Evolutionary conservation across 257 asterid genomes (phyloP).

Genomic region (Nicotiana otophora): DNA sequence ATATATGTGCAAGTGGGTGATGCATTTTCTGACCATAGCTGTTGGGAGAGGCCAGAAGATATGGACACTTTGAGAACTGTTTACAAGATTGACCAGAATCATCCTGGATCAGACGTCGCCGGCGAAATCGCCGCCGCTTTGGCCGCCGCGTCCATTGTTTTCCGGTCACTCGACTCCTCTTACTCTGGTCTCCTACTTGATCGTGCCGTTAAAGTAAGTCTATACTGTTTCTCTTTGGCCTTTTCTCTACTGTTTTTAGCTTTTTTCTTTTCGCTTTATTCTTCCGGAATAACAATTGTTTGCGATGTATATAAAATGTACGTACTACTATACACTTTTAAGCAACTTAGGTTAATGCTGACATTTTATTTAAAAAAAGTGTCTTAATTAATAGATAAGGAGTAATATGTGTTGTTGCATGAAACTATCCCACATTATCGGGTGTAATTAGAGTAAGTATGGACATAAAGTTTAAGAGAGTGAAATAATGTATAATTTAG

Average conservation of each 20-base stretch:
- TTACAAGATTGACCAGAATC: constrained; percentile 49
- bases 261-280: neutral
- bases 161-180: constrained; percentile 59
- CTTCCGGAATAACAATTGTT: too few relatives aligned
- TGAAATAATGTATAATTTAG: neutral
- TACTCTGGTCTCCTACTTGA: constrained; percentile 65
- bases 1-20: constrained; percentile 80
- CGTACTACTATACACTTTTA: too few relatives aligned
- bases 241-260: neutral
- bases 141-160: constrained; percentile 87
- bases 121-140: constrained; percentile 92
- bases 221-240: neutral
- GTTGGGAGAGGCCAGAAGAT: constrained; percentile 93
- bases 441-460: too few relatives aligned
- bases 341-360: too few relatives aligned
- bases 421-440: too few relatives aligned
- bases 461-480: neutral
- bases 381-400: too few relatives aligned
- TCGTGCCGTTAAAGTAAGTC: constrained; percentile 71
- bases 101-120: constrained; percentile 89
- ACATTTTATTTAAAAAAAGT: too few relatives aligned
- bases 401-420: too few relatives aligned
- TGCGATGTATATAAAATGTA: too few relatives aligned
- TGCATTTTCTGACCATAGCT: constrained; percentile 70
- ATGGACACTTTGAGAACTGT: constrained; percentile 73